Conservation (phyloP, 257 asterid genomes). For the Solanum sitiens region DNA sequence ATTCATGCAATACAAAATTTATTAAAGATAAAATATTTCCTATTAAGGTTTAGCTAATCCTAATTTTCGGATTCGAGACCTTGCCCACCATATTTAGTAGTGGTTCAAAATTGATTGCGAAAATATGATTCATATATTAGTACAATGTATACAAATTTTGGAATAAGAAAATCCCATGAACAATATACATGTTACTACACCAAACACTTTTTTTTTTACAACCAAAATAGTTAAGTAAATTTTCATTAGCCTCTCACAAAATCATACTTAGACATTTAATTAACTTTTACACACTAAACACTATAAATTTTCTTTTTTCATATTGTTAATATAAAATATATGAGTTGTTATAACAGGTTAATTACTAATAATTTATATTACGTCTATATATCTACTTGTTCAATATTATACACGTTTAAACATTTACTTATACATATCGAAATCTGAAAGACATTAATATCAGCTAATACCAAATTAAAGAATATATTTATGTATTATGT, state of each 20-base stretch:
- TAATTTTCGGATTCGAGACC: rapidly evolving
- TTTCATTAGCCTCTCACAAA: neutral
- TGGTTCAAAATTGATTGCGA: neutral
- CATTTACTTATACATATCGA: neutral
- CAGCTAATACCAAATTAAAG: neutral
- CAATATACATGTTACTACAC: neutral
- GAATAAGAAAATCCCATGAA: neutral
- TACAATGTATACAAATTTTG: neutral
- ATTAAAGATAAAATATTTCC: rapidly evolving
- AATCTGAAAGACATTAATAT: rapidly evolving
- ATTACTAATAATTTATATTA: neutral
- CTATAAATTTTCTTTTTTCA: neutral
- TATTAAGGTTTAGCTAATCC: rapidly evolving
- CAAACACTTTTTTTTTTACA: neutral
- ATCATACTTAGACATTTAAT: neutral
- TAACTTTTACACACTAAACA: neutral
- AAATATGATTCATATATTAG: no score
- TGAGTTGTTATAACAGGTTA: neutral
- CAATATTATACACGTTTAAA: rapidly evolving
- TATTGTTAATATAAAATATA: neutral
- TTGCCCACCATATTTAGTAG: neutral
- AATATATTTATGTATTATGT: neutral
- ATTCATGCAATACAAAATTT: no score
- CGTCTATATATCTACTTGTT: rapidly evolving
- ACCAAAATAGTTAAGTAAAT: neutral